phyloP scores from a whole-genome alignment of 352 stramenopile species.

The Phytophthora pistaciae region DNA sequence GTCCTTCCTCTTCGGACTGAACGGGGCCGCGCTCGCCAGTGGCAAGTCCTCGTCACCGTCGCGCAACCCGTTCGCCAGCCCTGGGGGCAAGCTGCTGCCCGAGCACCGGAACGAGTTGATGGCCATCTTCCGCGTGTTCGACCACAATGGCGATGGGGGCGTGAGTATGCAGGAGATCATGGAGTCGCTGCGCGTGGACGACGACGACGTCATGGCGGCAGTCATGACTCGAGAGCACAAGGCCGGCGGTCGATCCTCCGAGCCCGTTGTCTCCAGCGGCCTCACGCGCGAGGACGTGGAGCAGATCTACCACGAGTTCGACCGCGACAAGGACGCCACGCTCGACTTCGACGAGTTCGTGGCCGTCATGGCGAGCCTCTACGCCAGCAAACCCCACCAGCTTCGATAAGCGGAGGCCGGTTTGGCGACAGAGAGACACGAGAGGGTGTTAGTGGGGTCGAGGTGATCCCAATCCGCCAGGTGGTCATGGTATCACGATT shows the following conservation, averaged over 20 bases:
- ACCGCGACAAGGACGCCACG: conserved; percentile 54
- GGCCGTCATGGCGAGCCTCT: conserved; percentile 59
- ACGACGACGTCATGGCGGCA: conserved; percentile 65
- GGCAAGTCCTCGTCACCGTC: not conserved
- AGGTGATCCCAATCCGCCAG: not conserved
- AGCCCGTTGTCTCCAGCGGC: conserved; percentile 37
- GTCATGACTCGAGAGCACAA: conserved; percentile 51
- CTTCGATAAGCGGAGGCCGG: conserved; percentile 1
- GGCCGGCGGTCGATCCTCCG: conserved; percentile 2
- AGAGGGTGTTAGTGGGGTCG: not conserved
- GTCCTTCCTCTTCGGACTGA: conserved; percentile 45
- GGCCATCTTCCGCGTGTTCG: conserved; percentile 77
- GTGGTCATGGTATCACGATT: not conserved
- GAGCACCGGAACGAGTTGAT: conserved; percentile 61
- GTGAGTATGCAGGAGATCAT: conserved; percentile 82
- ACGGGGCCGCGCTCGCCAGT: not conserved
- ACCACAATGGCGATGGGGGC: conserved; percentile 69
- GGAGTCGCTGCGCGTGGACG: conserved; percentile 69
- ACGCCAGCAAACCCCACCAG: conserved; percentile 32
- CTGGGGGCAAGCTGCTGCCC: conserved; percentile 19
- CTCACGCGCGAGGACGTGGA: conserved; percentile 70
- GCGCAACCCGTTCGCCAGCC: not conserved
- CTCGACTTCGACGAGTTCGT: conserved; percentile 83
- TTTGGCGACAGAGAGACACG: conserved; percentile 22
- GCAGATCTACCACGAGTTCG: conserved; percentile 65